phyloP scores from a whole-genome alignment of 306 rosid genomes.

The Dicorynia guianensis region DNA sequence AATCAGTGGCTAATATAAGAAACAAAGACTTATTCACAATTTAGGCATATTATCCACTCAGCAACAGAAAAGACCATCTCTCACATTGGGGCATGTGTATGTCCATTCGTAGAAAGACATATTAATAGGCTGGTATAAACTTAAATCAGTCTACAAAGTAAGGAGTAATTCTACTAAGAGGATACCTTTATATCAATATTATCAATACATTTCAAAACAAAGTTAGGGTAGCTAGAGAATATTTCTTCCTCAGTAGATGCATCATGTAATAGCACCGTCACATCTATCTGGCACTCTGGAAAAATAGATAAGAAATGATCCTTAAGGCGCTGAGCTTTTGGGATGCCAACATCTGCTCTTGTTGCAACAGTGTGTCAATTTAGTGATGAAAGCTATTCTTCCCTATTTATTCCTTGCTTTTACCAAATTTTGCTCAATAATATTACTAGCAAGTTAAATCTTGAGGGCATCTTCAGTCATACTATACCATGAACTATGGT shows the following conservation, averaged over 20 bases:
- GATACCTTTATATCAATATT: constrained; percentile 93
- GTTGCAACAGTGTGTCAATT: constrained; percentile 99
- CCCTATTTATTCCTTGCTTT: constrained; percentile 25
- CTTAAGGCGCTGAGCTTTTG: constrained; percentile 94
- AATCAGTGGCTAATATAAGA: background rate
- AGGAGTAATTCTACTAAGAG: constrained; percentile 23
- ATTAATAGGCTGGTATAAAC: constrained; percentile 1
- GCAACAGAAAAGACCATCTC: background rate
- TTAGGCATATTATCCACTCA: background rate
- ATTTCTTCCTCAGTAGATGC: constrained; percentile 90
- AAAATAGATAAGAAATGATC: constrained; percentile 87
- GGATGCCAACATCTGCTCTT: constrained; percentile 95
- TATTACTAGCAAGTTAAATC: background rate
- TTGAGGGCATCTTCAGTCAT: constrained; percentile 14
- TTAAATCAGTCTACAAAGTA: constrained; percentile 21
- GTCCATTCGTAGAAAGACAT: background rate
- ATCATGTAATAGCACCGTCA: constrained; percentile 83
- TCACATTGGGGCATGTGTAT: background rate
- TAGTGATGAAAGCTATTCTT: constrained; percentile 73
- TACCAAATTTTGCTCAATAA: background rate
- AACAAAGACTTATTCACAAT: constrained; percentile 1
- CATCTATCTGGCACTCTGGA: constrained; percentile 90
- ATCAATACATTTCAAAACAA: constrained; percentile 92
- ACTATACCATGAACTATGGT: constrained; percentile 3
- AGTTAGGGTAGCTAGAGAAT: constrained; percentile 89